A percentile compares a stretch with the other conserved stretches of the same genome.
phyloP scores from a whole-genome alignment of 2,329 filamentous ascomycete species.

The Stemphylium vesicarium region DNA sequence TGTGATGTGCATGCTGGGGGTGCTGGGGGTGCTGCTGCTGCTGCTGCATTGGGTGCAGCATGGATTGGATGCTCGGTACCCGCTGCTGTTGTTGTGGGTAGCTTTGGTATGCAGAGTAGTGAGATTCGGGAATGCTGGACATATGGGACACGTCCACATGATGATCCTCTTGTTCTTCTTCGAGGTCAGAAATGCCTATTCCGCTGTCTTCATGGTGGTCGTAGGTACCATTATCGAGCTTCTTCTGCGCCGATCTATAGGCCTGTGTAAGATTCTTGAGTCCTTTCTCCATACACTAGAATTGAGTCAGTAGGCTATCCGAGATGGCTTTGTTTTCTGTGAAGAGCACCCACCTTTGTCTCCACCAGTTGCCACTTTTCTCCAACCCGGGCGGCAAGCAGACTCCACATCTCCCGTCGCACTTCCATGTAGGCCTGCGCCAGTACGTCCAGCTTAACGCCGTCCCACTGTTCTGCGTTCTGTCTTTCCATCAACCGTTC shows the following conservation, averaged over 20 bases:
- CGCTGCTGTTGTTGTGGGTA: conserved; percentile 37
- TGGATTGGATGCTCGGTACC: conserved; percentile 50
- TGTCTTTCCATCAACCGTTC: conserved; percentile 80
- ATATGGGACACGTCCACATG: conserved; percentile 34
- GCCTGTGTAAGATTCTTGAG: conserved; percentile 79
- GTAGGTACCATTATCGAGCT: conserved; percentile 59
- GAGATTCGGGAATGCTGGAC: conserved; percentile 29
- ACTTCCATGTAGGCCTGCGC: conserved; percentile 80
- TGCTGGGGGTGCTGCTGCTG: too few relatives aligned
- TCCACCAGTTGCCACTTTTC: conserved; percentile 73
- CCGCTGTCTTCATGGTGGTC: conserved; percentile 70
- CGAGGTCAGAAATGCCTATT: conserved; percentile 63
- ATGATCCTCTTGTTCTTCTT: conserved; percentile 50
- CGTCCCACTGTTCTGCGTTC: conserved; percentile 79
- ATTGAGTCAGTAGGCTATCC: conserved; percentile 16
- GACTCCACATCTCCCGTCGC: conserved; percentile 81
- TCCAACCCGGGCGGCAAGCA: conserved; percentile 67
- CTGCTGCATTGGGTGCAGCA: conserved; percentile 34
- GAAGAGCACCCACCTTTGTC: conserved; percentile 67
- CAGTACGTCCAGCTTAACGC: conserved; percentile 73
- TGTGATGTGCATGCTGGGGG: neutral
- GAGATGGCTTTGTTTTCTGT: neutral
- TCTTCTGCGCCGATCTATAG: conserved; percentile 69
- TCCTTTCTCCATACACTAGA: conserved; percentile 81
- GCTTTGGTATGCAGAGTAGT: conserved; percentile 26